Percentiles rank a stretch among this genome's conserved stretches.
These are phyloP conservation scores for Magnusiomyces clavatus DNA, from an alignment of 1,139 yeast species.

Conservation along the genomic window DNA sequence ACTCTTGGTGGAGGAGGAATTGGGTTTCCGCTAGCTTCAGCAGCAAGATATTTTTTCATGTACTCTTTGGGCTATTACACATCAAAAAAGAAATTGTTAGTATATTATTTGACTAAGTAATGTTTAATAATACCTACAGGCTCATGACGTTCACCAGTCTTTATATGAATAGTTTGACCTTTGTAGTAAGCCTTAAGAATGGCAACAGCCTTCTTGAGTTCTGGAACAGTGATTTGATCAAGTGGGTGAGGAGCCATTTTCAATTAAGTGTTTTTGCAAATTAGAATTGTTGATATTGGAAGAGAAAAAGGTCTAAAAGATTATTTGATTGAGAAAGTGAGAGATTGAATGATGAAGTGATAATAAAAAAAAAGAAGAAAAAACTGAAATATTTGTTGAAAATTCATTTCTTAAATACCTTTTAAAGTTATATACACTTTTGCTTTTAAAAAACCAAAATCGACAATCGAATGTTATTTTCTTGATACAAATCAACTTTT, in stretches of 20 bases:
- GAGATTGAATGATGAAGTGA: not conserved
- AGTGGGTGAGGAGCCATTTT: constrained; percentile 41
- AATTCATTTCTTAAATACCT: too few relatives aligned
- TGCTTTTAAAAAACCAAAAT: too few relatives aligned
- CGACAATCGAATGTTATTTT: too few relatives aligned
- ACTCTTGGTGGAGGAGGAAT: constrained; percentile 51
- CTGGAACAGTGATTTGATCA: constrained; percentile 60
- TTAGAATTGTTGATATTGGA: too few relatives aligned
- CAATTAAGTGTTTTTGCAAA: too few relatives aligned
- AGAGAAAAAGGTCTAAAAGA: too few relatives aligned
- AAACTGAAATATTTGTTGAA: not conserved
- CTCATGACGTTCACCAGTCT: constrained; percentile 64
- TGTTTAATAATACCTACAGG: constrained; percentile 35
- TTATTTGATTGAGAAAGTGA: not conserved
- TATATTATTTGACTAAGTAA: not conserved
- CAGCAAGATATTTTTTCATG: constrained; percentile 61
- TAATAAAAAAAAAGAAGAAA: not conserved
- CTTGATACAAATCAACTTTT: too few relatives aligned
- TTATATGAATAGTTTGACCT: constrained; percentile 53
- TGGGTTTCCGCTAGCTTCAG: constrained; percentile 53
- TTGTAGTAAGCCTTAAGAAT: constrained; percentile 41
- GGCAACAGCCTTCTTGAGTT: constrained; percentile 51
- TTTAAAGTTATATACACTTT: too few relatives aligned
- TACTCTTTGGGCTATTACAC: constrained; percentile 49
- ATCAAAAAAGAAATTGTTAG: not conserved